Conservation (phyloP, 352 stramenopile species). For the Phytophthora syringae region DNA sequence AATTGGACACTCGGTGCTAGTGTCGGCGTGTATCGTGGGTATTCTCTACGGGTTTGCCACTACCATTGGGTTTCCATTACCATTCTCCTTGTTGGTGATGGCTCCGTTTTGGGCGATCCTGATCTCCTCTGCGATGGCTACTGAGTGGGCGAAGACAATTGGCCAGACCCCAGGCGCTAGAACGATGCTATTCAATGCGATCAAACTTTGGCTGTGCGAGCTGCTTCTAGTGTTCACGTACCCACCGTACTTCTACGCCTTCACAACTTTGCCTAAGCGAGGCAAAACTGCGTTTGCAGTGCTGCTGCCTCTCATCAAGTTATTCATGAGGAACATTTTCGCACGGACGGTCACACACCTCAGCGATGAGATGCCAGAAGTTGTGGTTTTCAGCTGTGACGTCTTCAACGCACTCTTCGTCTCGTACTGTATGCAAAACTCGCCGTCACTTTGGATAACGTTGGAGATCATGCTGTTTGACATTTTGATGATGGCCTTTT, state of each 20-base stretch:
- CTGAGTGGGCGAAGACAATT: slow-evolving; percentile 2
- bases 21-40: slow-evolving; percentile 4
- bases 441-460: slow-evolving; percentile 22
- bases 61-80: no score
- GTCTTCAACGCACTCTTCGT: slow-evolving; percentile 28
- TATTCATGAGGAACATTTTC: not conserved
- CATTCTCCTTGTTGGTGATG: no score
- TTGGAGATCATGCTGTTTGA: slow-evolving; percentile 24
- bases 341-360: no score
- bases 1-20: not conserved
- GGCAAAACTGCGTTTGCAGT: not conserved
- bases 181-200: not conserved
- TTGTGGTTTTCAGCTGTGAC: no score
- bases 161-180: not conserved
- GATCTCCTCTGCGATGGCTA: not conserved
- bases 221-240: slow-evolving; percentile 15
- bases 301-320: not conserved
- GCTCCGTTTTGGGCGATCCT: not conserved
- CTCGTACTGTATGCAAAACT: slow-evolving; percentile 31
- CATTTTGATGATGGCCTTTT: slow-evolving; percentile 8
- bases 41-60: slow-evolving; percentile 7
- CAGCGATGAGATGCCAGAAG: no score
- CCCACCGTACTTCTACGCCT: slow-evolving; percentile 23
- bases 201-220: slow-evolving; percentile 25
- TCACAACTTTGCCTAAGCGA: not conserved